Evolutionary conservation across 139 green algal genomes (phyloP).

Genomic region (Axilococcus clingmanii): DNA sequence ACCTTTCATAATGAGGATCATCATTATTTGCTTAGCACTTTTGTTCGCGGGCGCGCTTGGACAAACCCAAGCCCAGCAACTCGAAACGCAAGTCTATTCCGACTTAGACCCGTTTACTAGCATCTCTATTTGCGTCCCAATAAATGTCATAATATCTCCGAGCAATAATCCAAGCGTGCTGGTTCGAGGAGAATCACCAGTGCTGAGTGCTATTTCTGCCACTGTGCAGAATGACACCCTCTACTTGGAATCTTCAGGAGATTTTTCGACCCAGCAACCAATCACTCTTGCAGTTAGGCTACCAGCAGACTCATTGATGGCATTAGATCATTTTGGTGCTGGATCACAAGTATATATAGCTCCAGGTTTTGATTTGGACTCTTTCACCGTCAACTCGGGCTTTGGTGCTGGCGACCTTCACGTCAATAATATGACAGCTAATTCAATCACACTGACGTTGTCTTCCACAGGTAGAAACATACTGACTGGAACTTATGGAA

Average conservation of each 20-base stretch:
- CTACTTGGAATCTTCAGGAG: not conserved
- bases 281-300: conserved; percentile 17
- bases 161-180: conserved; percentile 1
- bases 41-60: too few species aligned
- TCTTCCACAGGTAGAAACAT: not conserved
- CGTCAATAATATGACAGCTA: not conserved
- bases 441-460: not conserved
- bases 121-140: conserved; percentile 6
- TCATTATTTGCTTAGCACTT: too few species aligned
- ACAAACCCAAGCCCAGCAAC: too few species aligned
- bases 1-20: too few species aligned
- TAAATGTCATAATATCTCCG: conserved; percentile 11
- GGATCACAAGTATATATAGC: conserved; percentile 10
- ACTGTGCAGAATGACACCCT: conserved; percentile 3
- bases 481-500: not conserved
- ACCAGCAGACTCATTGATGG: conserved; percentile 2
- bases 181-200: not conserved
- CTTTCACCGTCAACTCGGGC: not conserved
- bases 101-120: conserved; percentile 1
- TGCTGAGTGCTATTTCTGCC: not conserved
- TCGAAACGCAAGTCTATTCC: too few species aligned
- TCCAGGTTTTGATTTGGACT: conserved; percentile 1
- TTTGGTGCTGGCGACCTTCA: conserved; percentile 18
- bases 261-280: conserved; percentile 9
- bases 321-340: conserved; percentile 7